Conservation (phyloP, 1,284 basidiomycete species). For the Cronartium ribicola region DNA sequence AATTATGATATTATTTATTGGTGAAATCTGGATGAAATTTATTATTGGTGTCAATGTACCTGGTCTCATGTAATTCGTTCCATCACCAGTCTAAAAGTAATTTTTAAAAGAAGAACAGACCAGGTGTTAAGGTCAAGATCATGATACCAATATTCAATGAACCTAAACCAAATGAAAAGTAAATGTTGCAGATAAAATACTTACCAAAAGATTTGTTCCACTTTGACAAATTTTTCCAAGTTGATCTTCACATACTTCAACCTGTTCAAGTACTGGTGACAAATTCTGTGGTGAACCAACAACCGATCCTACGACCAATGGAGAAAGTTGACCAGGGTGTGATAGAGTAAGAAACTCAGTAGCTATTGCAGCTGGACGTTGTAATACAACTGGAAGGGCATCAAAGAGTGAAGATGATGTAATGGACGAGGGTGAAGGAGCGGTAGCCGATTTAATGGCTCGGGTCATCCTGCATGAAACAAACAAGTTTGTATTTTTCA, state of each 20-base stretch:
- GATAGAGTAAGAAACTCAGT: constrained; percentile 15
- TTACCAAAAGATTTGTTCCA: constrained; percentile 15
- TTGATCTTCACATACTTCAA: constrained; percentile 12
- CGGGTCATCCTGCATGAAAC: constrained; percentile 11
- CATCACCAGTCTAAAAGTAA: constrained; percentile 7
- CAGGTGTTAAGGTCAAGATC: neutral
- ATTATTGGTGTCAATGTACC: constrained; percentile 39
- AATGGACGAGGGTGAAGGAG: neutral
- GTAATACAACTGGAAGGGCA: constrained; percentile 15
- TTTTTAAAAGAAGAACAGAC: neutral
- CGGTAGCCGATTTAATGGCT: neutral
- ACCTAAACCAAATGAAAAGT: neutral
- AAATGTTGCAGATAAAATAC: neutral
- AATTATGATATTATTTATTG: constrained; percentile 9
- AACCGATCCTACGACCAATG: constrained; percentile 13
- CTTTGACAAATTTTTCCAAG: neutral
- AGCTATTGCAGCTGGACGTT: constrained; percentile 17
- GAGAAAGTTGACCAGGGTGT: neutral
- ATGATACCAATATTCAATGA: neutral
- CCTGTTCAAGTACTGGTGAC: constrained; percentile 31
- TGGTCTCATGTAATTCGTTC: constrained; percentile 27
- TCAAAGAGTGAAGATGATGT: constrained; percentile 6
- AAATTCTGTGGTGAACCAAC: constrained; percentile 16
- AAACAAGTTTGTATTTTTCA: neutral
- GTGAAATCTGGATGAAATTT: constrained; percentile 37